Conservation (phyloP, 2,329 filamentous ascomycete genomes). For the Phoma sp. region DNA sequence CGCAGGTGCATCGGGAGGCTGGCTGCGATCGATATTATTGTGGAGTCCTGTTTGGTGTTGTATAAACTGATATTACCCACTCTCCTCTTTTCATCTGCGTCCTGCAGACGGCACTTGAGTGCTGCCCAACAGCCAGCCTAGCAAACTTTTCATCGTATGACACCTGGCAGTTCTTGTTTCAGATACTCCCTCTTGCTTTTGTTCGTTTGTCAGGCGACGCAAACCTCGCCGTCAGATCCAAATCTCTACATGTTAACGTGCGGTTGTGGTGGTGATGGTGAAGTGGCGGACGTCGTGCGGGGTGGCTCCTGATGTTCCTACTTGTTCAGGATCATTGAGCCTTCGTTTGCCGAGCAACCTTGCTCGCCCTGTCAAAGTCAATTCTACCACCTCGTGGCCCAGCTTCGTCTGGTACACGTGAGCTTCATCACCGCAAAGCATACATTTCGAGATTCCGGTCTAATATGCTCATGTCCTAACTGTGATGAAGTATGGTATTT, state of each 20-base stretch:
- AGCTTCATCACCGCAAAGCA: background rate
- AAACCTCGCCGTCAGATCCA: background rate
- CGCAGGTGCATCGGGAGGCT: slow-evolving; percentile 17
- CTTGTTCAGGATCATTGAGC: background rate
- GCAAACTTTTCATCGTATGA: slow-evolving; percentile 9
- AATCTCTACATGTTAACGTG: background rate
- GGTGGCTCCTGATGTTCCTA: slow-evolving; percentile 12
- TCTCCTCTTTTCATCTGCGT: slow-evolving; percentile 12
- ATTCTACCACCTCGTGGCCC: slow-evolving; percentile 2
- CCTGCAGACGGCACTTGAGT: slow-evolving; percentile 8
- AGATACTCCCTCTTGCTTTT: background rate
- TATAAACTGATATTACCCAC: slow-evolving; percentile 16
- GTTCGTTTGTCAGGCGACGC: background rate
- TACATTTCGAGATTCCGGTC: background rate
- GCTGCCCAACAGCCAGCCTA: slow-evolving; percentile 8
- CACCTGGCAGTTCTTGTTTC: background rate
- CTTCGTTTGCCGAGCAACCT: slow-evolving; percentile 12
- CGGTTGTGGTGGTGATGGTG: slow-evolving; percentile 8
- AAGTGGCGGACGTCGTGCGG: slow-evolving; percentile 12
- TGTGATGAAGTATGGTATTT: background rate
- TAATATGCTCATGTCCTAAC: background rate
- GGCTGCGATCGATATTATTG: slow-evolving; percentile 19
- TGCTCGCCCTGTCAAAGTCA: slow-evolving; percentile 6
- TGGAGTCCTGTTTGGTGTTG: slow-evolving; percentile 10
- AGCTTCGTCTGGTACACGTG: background rate